Conservation (phyloP, 2,329 filamentous ascomycete species). For the Colletotrichum falcatum region DNA sequence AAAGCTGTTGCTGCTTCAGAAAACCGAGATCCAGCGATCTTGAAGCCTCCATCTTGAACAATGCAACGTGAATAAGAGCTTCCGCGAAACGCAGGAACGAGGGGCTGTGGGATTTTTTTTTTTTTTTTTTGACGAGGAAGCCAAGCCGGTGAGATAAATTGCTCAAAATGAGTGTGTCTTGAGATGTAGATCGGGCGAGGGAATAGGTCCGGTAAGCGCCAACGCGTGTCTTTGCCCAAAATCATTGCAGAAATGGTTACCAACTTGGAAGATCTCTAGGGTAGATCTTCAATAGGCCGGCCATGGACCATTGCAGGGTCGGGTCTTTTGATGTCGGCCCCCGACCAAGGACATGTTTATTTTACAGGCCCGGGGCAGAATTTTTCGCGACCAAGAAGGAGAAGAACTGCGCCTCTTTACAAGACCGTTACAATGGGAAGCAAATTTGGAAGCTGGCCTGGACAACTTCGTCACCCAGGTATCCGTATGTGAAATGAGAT, state of each 20-base stretch:
- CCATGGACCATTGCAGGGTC: not conserved
- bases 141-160: not conserved
- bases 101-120: not conserved
- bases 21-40: not conserved
- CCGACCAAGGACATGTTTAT: not conserved
- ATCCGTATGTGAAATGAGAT: not conserved
- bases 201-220: not conserved
- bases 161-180: not conserved
- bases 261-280: not conserved
- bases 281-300: not conserved
- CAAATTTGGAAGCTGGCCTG: not conserved
- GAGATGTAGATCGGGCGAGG: not conserved
- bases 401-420: not conserved
- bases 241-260: not conserved
- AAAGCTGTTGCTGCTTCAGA: slow-evolving; percentile 48
- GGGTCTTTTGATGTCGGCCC: not conserved
- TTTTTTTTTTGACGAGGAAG: too few species aligned
- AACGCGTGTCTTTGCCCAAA: not conserved
- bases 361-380: too few species aligned
- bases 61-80: not conserved
- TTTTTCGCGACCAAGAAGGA: too few species aligned
- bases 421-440: too few species aligned
- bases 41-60: too few species aligned
- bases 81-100: not conserved
- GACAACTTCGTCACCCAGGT: not conserved